phyloP scores from a whole-genome alignment of 169 alveolate species.

The Plasmodium coatneyi region DNA sequence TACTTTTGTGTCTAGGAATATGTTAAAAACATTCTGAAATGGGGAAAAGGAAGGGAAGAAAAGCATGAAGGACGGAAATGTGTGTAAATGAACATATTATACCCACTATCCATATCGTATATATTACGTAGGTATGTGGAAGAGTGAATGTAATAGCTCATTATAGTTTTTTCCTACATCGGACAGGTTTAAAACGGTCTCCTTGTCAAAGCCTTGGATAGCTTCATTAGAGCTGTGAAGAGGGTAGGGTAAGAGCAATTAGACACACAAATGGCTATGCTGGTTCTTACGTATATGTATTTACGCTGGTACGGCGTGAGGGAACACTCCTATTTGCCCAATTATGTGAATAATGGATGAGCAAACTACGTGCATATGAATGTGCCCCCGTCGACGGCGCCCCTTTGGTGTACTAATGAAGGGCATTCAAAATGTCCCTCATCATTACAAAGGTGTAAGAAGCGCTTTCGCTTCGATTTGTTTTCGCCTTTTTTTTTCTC shows the following conservation, averaged over 20 bases:
- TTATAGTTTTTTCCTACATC: constrained; percentile 30
- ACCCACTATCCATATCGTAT: background rate
- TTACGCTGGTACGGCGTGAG: background rate
- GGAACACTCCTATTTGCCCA: background rate
- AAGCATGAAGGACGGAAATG: background rate
- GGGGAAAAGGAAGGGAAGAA: constrained; percentile 10
- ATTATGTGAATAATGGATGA: background rate
- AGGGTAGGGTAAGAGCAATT: background rate
- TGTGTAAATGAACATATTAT: background rate
- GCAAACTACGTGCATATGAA: background rate
- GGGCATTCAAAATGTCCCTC: background rate
- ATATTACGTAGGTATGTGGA: background rate
- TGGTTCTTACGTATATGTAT: background rate
- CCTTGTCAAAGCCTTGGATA: constrained; percentile 35
- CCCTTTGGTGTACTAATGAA: background rate
- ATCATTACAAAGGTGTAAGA: background rate
- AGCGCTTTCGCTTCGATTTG: background rate
- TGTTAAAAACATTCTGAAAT: constrained; percentile 66
- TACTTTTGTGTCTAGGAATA: constrained; percentile 68
- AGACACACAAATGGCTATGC: background rate
- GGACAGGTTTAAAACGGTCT: constrained; percentile 58
- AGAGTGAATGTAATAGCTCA: background rate
- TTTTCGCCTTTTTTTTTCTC: background rate
- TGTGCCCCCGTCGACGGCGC: background rate
- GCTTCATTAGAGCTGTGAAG: constrained; percentile 34